Base-by-base conservation (phyloP, 2,329 filamentous ascomycete species). In the Ascochyta pisi region DNA sequence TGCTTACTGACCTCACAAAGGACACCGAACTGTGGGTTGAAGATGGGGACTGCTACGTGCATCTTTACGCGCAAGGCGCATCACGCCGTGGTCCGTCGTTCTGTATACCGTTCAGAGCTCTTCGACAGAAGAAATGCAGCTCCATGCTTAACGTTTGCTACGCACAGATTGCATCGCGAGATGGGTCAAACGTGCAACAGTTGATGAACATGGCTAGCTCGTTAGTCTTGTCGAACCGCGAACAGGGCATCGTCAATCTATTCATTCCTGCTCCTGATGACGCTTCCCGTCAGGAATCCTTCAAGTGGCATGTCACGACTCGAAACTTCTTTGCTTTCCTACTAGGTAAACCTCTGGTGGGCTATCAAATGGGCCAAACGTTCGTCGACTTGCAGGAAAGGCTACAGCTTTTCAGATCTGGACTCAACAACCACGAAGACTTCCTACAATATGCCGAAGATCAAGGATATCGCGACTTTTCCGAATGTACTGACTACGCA, bases 281-380 rank as follows among this genome's bases (percentile, higher is more conserved):
- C 31, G 74, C 80, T 4, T 80, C 83, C 43, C 81, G 82, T 61
- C 78, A 82, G 4, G 81, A 87, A 57, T 78, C 83, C 0, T 84
- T 86, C 62, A 73, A 79, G 34, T 89, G 89, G 71, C 87, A 91
- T 64, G 69, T 91, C 5, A 84, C 86, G 1, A 90, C 86, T 3
- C 83, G 90, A 13, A 94, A 94, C 67, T 85, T 92, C 64, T 88
- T 93, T 55, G 90, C 90, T 3, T 92, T 87, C 79, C 73, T 90
- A 1, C 83, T 85, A 53, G 79, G 84, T 3, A 83, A 83, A 57
- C 85, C 90, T 0, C 70, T 93, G 31, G 89, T 92, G 1, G 90
- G 89, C 6, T 77, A 82, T 33, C 82, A 84, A 49, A 81, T 95
- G 16, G 89, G 90, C 1, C 75, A 76, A 19, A 82, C 89, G 0